Percentiles rank a stretch among this genome's conserved stretches.
phyloP scores from a whole-genome alignment of 2,329 filamentous ascomycete species.

The Talaromyces sp. region DNA sequence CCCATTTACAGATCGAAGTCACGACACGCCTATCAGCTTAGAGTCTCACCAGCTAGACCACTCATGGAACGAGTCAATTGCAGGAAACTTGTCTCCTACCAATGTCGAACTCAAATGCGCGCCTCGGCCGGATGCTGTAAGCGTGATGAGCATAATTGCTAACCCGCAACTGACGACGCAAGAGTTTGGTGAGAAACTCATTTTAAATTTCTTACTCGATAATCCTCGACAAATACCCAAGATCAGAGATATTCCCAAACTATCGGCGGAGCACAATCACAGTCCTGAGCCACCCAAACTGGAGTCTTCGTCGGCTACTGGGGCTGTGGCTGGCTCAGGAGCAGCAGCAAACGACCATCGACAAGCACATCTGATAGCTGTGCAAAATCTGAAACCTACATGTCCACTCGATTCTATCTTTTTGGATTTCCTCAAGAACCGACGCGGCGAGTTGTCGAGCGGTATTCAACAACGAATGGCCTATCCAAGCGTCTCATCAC shows the following conservation, averaged over 20 bases:
- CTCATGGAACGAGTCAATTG: conserved; percentile 29
- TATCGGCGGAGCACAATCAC: conserved; percentile 24
- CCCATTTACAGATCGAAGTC: conserved; percentile 28
- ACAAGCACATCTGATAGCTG: conserved; percentile 40
- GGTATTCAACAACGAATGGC: conserved; percentile 64
- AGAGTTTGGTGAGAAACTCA: conserved; percentile 60
- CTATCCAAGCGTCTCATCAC: conserved; percentile 74
- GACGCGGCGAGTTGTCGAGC: conserved; percentile 62
- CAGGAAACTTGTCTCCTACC: conserved; percentile 30
- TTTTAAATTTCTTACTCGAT: conserved; percentile 70
- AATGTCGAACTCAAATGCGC: conserved; percentile 17
- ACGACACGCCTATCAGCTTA: conserved; percentile 23
- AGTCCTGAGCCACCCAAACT: conserved; percentile 24
- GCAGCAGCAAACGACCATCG: conserved; percentile 24
- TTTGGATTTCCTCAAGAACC: conserved; percentile 71
- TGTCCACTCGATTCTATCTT: conserved; percentile 77
- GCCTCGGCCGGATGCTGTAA: conserved; percentile 8
- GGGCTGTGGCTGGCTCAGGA: not conserved
- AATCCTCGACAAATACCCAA: conserved; percentile 54
- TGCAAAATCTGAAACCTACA: conserved; percentile 64
- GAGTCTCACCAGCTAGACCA: conserved; percentile 23
- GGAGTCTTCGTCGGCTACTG: conserved; percentile 18
- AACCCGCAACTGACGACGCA: conserved; percentile 51
- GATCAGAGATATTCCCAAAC: conserved; percentile 45
- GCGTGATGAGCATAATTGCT: conserved; percentile 1